Conservation (phyloP, 2,329 filamentous ascomycete species). For the Hymenoscyphus repandus region DNA sequence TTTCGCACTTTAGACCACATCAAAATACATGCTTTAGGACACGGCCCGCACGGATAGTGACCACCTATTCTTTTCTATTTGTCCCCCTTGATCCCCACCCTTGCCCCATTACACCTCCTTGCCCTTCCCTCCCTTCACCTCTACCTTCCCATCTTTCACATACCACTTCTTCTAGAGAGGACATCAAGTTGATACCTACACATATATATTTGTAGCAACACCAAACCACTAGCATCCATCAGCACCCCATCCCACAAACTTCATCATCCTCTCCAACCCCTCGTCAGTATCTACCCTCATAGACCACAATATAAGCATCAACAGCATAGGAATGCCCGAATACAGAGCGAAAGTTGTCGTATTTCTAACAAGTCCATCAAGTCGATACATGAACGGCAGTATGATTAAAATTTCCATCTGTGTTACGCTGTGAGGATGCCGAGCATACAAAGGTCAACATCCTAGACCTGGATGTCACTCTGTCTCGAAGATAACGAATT, state of each 20-base stretch:
- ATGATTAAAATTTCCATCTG: background rate
- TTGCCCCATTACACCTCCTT: background rate
- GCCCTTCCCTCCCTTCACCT: background rate
- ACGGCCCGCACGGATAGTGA: no score
- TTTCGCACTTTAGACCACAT: no score
- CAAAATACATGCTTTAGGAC: no score
- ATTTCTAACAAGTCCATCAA: conserved; percentile 45
- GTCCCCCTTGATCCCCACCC: no score
- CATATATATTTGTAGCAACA: no score
- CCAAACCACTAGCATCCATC: conserved; percentile 38
- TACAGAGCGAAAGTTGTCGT: conserved; percentile 45
- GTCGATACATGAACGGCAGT: conserved; percentile 47
- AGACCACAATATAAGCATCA: conserved; percentile 20
- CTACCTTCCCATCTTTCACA: background rate
- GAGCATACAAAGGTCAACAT: no score
- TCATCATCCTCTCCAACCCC: conserved; percentile 42
- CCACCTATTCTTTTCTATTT: no score
- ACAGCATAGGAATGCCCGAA: conserved; percentile 36
- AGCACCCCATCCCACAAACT: conserved; percentile 42
- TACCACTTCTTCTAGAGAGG: background rate
- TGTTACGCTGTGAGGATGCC: background rate
- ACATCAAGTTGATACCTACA: conserved; percentile 35
- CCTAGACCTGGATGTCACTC: no score
- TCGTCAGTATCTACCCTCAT: conserved; percentile 35
- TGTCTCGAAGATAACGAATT: no score